These are phyloP conservation scores for Isatis tinctoria DNA, from an alignment of 345 rosid genomes.

Conservation along the genomic window DNA sequence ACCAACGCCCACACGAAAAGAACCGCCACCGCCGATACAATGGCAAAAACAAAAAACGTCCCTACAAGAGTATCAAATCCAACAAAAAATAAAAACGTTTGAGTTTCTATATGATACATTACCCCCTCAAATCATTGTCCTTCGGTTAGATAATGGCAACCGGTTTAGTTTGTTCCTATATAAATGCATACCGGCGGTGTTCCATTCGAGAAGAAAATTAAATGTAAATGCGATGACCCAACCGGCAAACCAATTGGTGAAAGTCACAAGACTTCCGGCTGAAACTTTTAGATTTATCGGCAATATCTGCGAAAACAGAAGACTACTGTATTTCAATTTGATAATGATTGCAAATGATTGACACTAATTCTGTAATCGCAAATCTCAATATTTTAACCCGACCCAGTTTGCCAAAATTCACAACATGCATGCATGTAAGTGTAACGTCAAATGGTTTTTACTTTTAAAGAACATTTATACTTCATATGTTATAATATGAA, in stretches of 20 bases:
- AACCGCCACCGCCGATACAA: constrained; percentile 33
- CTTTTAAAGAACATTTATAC: no score
- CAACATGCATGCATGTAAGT: background rate
- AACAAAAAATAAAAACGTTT: background rate
- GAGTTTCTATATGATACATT: no score
- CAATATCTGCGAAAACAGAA: background rate
- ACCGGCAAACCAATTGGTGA: background rate
- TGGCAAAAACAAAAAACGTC: constrained; percentile 49
- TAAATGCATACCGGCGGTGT: background rate
- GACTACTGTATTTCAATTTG: no score
- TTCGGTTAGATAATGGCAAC: background rate
- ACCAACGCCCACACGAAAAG: constrained; percentile 50
- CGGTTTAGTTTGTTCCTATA: background rate
- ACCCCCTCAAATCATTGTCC: no score
- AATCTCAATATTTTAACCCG: no score
- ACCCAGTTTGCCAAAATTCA: no score
- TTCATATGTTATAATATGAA: no score
- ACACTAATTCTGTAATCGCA: no score
- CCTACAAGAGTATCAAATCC: constrained; percentile 30
- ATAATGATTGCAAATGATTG: no score
- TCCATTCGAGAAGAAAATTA: background rate
- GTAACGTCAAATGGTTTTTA: background rate
- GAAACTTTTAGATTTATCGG: background rate
- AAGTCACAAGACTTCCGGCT: background rate
- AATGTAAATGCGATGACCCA: background rate